phyloP scores from a whole-genome alignment of 2,329 filamentous ascomycete species.

The Fusarium sp. region DNA sequence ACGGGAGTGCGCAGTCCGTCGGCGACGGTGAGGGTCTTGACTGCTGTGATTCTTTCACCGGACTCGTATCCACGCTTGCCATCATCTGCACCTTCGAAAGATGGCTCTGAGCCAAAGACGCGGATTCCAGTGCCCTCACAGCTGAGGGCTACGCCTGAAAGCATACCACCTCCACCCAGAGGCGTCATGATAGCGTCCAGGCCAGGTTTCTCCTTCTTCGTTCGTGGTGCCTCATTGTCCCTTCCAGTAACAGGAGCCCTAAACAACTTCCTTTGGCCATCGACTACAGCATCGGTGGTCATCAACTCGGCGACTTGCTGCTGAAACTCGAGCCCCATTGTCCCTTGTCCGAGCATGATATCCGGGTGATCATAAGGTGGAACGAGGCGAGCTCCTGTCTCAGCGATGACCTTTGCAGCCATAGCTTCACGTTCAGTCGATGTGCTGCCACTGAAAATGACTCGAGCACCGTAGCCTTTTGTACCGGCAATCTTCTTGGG shows the following conservation, averaged over 20 bases:
- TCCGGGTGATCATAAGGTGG: conserved; percentile 94
- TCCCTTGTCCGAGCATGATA: conserved; percentile 95
- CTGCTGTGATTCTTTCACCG: conserved; percentile 72
- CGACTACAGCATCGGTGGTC: conserved; percentile 41
- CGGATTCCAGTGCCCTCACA: conserved; percentile 75
- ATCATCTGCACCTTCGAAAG: conserved; percentile 86
- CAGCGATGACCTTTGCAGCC: conserved; percentile 72
- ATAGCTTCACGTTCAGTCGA: conserved; percentile 83
- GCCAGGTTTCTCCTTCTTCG: conserved; percentile 43
- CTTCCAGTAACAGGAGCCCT: conserved; percentile 36
- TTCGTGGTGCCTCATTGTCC: conserved; percentile 29
- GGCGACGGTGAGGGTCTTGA: conserved; percentile 84
- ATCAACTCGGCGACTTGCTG: conserved; percentile 73
- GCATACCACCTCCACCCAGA: conserved; percentile 88
- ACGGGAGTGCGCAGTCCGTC: conserved; percentile 90
- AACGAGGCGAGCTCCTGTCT: conserved; percentile 82
- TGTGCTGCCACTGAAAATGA: conserved; percentile 87
- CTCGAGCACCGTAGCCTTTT: conserved; percentile 77
- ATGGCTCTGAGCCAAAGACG: conserved; percentile 91
- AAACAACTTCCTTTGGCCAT: conserved; percentile 28
- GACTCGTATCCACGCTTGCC: conserved; percentile 75
- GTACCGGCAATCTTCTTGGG: conserved; percentile 91
- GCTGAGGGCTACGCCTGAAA: conserved; percentile 83
- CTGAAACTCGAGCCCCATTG: conserved; percentile 83
- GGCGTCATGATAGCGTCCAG: conserved; percentile 83